These are phyloP conservation scores for Trametes punicea DNA, from an alignment of 768 basidiomycete genomes.

Conservation along the genomic window DNA sequence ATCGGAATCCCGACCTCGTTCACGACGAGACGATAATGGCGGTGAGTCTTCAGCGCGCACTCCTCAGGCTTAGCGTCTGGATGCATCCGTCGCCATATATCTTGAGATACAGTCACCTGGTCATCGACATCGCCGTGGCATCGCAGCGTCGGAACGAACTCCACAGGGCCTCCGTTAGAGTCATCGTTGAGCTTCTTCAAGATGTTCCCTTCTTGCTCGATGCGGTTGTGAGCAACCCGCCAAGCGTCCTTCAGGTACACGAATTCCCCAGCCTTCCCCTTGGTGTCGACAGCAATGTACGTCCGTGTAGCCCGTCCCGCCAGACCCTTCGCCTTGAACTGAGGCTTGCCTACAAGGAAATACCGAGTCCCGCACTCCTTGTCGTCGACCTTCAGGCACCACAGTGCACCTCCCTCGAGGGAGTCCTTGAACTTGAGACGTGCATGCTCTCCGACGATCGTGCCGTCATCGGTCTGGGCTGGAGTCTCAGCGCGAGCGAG, in stretches of 20 bases:
- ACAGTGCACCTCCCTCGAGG: not conserved
- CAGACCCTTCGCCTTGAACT: not conserved
- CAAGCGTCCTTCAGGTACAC: conserved; percentile 8
- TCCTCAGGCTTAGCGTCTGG: not conserved
- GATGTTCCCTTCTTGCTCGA: conserved; percentile 1
- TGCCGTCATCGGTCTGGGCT: not conserved
- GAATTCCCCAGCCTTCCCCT: not conserved
- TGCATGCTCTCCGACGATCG: not conserved
- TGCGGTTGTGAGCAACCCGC: not conserved
- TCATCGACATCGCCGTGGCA: conserved; percentile 7
- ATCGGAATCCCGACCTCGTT: conserved; percentile 2
- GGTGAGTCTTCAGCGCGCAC: conserved; percentile 4
- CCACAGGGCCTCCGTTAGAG: not conserved
- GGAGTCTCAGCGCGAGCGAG: not conserved
- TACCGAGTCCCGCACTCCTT: not conserved
- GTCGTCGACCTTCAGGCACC: not conserved
- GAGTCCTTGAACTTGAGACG: not conserved
- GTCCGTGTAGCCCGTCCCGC: not conserved
- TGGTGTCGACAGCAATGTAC: not conserved
- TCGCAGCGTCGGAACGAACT: not conserved
- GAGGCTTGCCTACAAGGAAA: conserved; percentile 12
- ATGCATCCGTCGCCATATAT: not conserved
- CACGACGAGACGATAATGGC: conserved; percentile 12
- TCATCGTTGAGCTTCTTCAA: not conserved
- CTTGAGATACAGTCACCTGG: not conserved